Evolutionary conservation across 495 filamentous ascomycete species (phyloP), one percentile per base, ranked within the genome.

Genomic region (Parachaetomium inaequale): DNA sequence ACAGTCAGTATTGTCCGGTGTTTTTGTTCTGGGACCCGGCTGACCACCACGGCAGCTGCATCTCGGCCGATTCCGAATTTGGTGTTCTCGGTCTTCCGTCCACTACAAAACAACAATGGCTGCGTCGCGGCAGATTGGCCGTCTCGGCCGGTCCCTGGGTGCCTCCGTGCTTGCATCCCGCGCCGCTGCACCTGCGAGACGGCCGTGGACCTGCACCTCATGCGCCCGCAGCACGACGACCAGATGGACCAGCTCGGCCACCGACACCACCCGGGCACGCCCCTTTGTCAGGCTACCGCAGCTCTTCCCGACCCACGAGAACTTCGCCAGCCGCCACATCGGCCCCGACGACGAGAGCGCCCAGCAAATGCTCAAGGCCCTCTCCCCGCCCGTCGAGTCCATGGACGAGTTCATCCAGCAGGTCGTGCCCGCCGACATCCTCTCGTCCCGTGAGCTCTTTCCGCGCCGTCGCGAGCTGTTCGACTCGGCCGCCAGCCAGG

Each of bases 311-410:
- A 65, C 69, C 29, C 63, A 72, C 36, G 77, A 78, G 75, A 89
- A 85, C 26, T 98, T 98, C 71, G 81, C 89, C 54, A 80, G 87
- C 28, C 86, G 94, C n/a, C 94, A 98, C 71, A 96, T 98, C 76
- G 94, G 94, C 3, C 94, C 94, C n/a, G 86, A 88, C 49, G 80
- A 87, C 23, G 77, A 80, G 36, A 87, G 88, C 51, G 85, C 84
- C 0, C 73, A 86, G 64, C 76, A 88, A 67, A 98, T 98, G 94
- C 85, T 98, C 38, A 82, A 86, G 47, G 82, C 82, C 4, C 81
- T 98, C 8, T 86, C 91, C 55, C 93, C 92, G 3, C 89, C 92
- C 0, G 86, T 79, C 29, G 73, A 81, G 19, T 85, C 81, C 25
- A 72, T 98, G 56, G 92, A 98, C 62, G 83, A 91, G n/a, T 97